Conservation (phyloP, 805 yeast species). For the Pichia rugopelliculosa region DNA sequence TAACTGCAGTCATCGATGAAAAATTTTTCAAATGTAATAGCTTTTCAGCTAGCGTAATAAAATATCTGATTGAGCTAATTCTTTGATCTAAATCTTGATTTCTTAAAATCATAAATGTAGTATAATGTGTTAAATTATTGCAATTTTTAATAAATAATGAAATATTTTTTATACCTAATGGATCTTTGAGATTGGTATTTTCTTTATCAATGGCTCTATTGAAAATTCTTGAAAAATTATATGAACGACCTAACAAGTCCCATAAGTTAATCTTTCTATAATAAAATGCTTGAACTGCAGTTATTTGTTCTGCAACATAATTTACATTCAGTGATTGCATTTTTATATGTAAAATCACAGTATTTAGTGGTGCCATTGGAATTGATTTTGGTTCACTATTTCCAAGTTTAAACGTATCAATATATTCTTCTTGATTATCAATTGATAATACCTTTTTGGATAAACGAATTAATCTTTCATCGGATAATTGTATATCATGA, state of each 20-base stretch:
- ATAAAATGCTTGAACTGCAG: conserved; percentile 64
- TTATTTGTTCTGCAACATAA: conserved; percentile 78
- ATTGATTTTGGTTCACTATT: conserved; percentile 10
- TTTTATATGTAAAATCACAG: conserved; percentile 34
- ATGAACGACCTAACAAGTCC: conserved; percentile 70
- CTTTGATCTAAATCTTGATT: conserved; percentile 59
- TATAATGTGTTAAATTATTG: conserved; percentile 75
- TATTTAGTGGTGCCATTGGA: conserved; percentile 16
- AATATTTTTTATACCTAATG: conserved; percentile 32
- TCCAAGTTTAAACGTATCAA: conserved; percentile 16
- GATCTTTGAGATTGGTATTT: conserved; percentile 7
- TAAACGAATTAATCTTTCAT: conserved; percentile 11
- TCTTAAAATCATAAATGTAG: conserved; percentile 65
- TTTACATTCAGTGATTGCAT: conserved; percentile 62
- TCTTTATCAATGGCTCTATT: conserved; percentile 4
- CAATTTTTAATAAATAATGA: conserved; percentile 64
- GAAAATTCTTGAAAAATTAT: conserved; percentile 49
- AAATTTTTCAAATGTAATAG: conserved; percentile 72
- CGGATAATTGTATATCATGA: conserved; percentile 8
- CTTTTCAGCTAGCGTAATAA: conserved; percentile 72
- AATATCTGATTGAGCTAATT: conserved; percentile 60
- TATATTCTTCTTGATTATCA: conserved; percentile 22
- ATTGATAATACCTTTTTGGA: conserved; percentile 20
- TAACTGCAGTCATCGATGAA: conserved; percentile 87
- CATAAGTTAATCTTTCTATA: conserved; percentile 61